Evolutionary conservation across 495 filamentous ascomycete species (phyloP), one percentile per base, ranked within the genome.

Genomic region (Gamarada debralockiae): DNA sequence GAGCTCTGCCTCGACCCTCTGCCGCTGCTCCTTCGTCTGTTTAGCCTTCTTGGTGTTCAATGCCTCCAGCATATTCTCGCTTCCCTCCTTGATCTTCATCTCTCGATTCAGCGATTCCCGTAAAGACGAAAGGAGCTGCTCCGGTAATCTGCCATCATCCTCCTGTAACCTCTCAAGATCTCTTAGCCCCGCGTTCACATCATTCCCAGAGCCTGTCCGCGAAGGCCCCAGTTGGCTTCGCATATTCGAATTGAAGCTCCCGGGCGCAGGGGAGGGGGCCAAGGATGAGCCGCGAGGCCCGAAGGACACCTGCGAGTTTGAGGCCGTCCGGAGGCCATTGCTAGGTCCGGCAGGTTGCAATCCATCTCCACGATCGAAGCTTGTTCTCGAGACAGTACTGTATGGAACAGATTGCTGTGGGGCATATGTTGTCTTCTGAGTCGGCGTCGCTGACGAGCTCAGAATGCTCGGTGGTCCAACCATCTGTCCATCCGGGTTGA

Each of bases 1-100:
- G 50, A 97, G 77, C 71, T 98, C 92, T 47, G 84, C 84, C 70
- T 98, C 95, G 7, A 96, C 92, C 62, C 82, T 77, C 47, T 82
- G 73, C 48, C 90, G 81, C 67, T 97, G 95, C 43, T 96, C 91
- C 61, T 90, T 96, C 18, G 88, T 87, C 63, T 97, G 91, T 67
- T 97, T 98, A 12, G 87, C 83, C 63, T 93, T 96, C 69, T 98
- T 98, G n/a, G 83, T 74, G 61, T 95, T 87, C 53, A 98, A 67
- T 15, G 92, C 93, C 71, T 97, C 93, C 46, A 98, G 70, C 78
- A 97, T 82, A 65, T 98, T 98, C 75, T 98, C 93, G 47, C 92
- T 96, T 21, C 93, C 93, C 53, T 89, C 85, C 70, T 95, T 97
- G 64, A 97, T 97, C 75, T 97, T 97, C 70, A 87, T 85, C 67